Conservation (phyloP, 495 filamentous ascomycete genomes). For the Rostrohypoxylon terebratum region DNA sequence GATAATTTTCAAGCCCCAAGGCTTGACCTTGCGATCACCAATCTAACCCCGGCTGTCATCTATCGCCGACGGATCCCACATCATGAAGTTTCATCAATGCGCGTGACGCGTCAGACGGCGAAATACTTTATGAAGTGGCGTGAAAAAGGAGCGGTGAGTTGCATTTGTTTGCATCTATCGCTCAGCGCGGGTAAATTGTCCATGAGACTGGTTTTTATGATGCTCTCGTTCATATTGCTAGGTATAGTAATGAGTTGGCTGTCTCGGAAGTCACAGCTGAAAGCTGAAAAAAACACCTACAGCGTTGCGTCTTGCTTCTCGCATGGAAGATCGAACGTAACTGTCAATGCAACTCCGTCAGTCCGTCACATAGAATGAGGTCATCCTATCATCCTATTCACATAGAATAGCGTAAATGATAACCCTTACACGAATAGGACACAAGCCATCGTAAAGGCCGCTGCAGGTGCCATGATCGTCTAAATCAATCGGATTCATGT, state of each 20-base stretch:
- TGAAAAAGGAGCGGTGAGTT: conserved; percentile 29
- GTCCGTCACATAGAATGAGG: not conserved
- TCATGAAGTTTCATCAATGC: not conserved
- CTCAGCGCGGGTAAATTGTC: conserved; percentile 1
- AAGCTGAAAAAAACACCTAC: conserved; percentile 40
- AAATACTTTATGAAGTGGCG: conserved; percentile 23
- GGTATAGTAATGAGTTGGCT: conserved; percentile 11
- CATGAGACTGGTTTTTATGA: conserved; percentile 23
- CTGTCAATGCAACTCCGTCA: conserved; percentile 35
- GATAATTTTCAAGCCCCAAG: not conserved
- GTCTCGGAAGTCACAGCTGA: not conserved
- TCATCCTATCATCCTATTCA: not conserved
- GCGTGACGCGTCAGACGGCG: not conserved
- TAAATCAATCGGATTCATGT: conserved; percentile 29
- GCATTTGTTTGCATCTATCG: not conserved
- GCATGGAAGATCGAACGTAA: conserved; percentile 58
- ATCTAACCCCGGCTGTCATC: not conserved
- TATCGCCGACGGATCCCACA: not conserved
- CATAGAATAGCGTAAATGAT: not conserved
- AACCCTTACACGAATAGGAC: conserved; percentile 54
- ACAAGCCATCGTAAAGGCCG: conserved; percentile 63
- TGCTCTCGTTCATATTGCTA: conserved; percentile 42
- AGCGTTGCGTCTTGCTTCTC: conserved; percentile 58
- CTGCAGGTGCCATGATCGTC: conserved; percentile 60
- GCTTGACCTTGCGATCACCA: not conserved